A percentile compares a stretch with the other conserved stretches of the same genome.
Evolutionary conservation across 345 rosid species (phyloP).

Genomic region (Brassica cretica): DNA sequence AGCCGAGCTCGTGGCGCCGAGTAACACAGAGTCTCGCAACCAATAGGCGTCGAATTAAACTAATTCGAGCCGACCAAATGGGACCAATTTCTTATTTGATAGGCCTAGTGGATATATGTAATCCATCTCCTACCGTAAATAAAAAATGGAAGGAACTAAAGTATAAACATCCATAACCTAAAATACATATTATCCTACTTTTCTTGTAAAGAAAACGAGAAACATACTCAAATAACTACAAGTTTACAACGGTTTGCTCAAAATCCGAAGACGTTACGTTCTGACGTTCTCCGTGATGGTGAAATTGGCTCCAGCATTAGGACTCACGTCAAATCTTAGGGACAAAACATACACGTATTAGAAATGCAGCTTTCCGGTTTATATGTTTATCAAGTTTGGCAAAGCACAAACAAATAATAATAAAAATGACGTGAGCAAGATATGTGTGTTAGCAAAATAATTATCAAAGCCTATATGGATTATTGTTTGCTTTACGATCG

Average conservation of each 20-base stretch:
- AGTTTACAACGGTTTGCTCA: slow-evolving; percentile 1
- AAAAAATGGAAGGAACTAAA: not conserved
- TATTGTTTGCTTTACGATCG: not conserved
- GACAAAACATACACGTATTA: slow-evolving; percentile 9
- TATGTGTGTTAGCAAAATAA: not conserved
- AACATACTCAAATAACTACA: not conserved
- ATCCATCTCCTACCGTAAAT: no score
- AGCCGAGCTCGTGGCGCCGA: no score
- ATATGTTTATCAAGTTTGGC: slow-evolving; percentile 8
- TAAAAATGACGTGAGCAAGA: slow-evolving; percentile 13
- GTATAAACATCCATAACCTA: not conserved
- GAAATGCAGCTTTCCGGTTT: not conserved
- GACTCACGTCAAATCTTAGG: not conserved
- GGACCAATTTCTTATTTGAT: no score
- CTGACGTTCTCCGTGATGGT: slow-evolving; percentile 2
- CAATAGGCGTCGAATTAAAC: no score
- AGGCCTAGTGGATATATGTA: no score
- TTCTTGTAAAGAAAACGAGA: not conserved
- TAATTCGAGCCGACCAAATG: no score
- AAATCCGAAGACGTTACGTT: slow-evolving; percentile 9
- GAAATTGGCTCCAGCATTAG: not conserved
- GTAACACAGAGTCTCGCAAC: no score
- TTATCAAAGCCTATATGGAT: not conserved
- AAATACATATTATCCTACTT: not conserved
- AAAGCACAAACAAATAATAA: not conserved